Evolutionary conservation across 768 basidiomycete species (phyloP).

Genomic region (Boletus sp.): DNA sequence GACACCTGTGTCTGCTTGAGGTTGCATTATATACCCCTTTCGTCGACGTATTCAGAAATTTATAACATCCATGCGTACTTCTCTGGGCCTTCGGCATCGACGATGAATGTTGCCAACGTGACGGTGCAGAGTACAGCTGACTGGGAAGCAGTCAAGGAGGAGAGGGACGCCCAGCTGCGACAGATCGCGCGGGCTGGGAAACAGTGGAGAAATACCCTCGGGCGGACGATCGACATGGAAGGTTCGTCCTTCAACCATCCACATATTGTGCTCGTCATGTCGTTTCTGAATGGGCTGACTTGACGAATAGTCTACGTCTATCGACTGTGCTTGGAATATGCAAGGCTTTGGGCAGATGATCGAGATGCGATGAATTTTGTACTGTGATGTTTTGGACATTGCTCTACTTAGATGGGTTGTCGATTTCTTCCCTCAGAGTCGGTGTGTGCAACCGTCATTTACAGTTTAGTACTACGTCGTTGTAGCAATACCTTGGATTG

Average conservation of each 20-base stretch:
- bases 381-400: constrained; percentile 10
- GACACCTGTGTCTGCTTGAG: constrained; percentile 35
- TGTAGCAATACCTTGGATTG: neutral
- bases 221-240: constrained; percentile 88
- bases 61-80: constrained; percentile 95
- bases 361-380: constrained; percentile 61
- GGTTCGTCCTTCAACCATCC: constrained; percentile 43
- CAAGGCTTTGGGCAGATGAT: constrained; percentile 79
- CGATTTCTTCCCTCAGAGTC: neutral
- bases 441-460: neutral
- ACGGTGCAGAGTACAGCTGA: constrained; percentile 35
- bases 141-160: constrained; percentile 35
- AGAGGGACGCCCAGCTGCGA: constrained; percentile 70
- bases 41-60: constrained; percentile 81
- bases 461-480: neutral
- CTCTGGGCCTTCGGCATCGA: constrained; percentile 71
- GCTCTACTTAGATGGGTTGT: neutral
- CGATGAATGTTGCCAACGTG: constrained; percentile 51
- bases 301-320: constrained; percentile 70
- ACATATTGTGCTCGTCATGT: no score
- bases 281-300: neutral
- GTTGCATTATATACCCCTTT: constrained; percentile 94
- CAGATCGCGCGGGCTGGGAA: constrained; percentile 91
- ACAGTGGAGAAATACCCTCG: constrained; percentile 84
- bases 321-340: constrained; percentile 86